Percentiles rank a stretch among this genome's conserved stretches.
Conservation (phyloP, 2,329 filamentous ascomycete genomes). For the Colletotrichum tofieldiae region DNA sequence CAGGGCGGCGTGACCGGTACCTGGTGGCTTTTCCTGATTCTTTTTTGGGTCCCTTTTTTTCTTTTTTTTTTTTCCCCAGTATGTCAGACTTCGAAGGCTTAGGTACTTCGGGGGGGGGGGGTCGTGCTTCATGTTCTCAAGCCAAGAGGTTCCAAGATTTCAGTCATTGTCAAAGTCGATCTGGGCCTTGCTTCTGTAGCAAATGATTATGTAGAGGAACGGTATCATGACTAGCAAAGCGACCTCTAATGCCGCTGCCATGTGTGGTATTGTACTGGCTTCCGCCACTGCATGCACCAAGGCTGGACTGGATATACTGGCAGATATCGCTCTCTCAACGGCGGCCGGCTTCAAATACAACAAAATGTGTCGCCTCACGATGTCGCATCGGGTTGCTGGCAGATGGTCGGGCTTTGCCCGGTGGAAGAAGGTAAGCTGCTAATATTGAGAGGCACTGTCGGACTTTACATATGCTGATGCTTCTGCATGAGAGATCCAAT, state of each 20-base stretch:
- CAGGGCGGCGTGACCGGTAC: constrained; percentile 17
- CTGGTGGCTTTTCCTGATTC: constrained; percentile 13
- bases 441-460: neutral
- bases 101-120: neutral
- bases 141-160: neutral
- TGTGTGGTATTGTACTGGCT: neutral
- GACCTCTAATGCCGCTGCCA: neutral
- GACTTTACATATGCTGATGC: too few relatives aligned
- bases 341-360: neutral
- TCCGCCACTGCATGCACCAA: neutral
- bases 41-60: neutral
- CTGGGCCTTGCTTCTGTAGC: neutral
- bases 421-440: neutral
- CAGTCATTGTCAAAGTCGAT: neutral
- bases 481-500: neutral
- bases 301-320: neutral
- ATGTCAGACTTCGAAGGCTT: neutral
- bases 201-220: too few relatives aligned
- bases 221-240: too few relatives aligned
- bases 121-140: neutral
- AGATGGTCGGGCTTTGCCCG: neutral
- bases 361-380: neutral
- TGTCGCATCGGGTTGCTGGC: neutral
- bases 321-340: neutral
- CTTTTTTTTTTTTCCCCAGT: neutral